Evolutionary conservation across 768 basidiomycete species (phyloP), one percentile per base, ranked within the genome.

Genomic region (Tulasnella sp.): DNA sequence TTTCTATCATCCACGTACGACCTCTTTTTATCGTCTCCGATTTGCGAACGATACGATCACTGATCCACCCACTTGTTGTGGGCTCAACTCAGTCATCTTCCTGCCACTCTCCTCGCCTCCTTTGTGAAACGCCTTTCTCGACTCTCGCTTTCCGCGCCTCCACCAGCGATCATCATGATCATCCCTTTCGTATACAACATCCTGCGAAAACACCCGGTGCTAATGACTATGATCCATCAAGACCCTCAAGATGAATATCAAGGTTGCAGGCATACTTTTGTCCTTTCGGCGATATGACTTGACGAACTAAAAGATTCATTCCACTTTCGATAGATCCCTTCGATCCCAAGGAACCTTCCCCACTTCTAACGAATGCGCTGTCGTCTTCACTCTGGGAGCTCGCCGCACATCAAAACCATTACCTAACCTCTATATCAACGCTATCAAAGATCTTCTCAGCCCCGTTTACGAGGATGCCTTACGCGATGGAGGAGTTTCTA

Each of bases 161-260:
- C 96, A 7, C 83, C 92, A 12, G 93, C 87, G 0, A 83, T 96
- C 29, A 77, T 99, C 59, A 85, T 92, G 76, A 74, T 89, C 65
- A 81, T 99, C 44, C 92, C 96, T 1, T 89, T 98, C 72, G 83
- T 85, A 5, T 98, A 98, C 73, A 98, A 98, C 67, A 75, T 92
- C 53, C 79, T 99, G 65, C 96, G 96, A 69, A 75, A 80, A 8
- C 94, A 98, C 70, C 92, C 93, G 2, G 81, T 84, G 0, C 78
- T 92, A 62, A 96, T 97, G 93, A 73, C 74, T 30, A 87, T 98
- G 85, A 88, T 98, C 34, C 96, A 98, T 69, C 80, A 84, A 17
- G 68, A 68, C 4, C 49, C 24, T 19, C 21, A 27, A 21, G 60
- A 52, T n/a, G 31, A 45, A n/a, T 55, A 60, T 30, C 21, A 22